phyloP scores from a whole-genome alignment of 2,329 filamentous ascomycete genomes.

The Colletotrichum navitas region DNA sequence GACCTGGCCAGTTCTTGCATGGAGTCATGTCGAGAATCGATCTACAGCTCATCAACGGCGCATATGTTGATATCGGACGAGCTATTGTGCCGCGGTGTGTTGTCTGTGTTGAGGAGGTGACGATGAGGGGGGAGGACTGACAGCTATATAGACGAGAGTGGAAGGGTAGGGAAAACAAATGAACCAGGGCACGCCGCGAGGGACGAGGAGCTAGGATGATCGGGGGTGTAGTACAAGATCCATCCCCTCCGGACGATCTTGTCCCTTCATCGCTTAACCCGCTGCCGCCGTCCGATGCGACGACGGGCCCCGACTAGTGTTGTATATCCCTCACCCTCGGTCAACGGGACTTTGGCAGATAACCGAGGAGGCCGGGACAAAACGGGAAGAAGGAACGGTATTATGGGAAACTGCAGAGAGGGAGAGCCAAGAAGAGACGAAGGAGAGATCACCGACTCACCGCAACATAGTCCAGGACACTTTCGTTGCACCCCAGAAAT shows the following conservation, averaged over 20 bases:
- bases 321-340: conserved; percentile 32
- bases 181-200: neutral
- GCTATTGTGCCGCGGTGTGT: neutral
- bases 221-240: conserved; percentile 40
- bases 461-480: conserved; percentile 14
- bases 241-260: conserved; percentile 40
- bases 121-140: neutral
- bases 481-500: conserved; percentile 16
- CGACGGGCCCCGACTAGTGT: conserved; percentile 20
- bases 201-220: conserved; percentile 2
- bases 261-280: conserved; percentile 33
- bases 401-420: conserved; percentile 4
- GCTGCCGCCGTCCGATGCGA: conserved; percentile 24
- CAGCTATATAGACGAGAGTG: conserved; percentile 31
- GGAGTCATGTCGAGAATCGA: neutral
- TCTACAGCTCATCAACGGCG: conserved; percentile 6
- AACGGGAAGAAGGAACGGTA: conserved; percentile 11
- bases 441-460: conserved; percentile 30
- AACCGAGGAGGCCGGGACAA: conserved; percentile 22
- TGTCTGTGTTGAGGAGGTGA: neutral
- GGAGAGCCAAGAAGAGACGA: conserved; percentile 6
- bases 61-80: conserved; percentile 6
- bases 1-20: neutral
- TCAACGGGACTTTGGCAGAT: conserved; percentile 26
- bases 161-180: neutral